phyloP scores from a whole-genome alignment of 176 grass and related monocot genomes.

The Avena sativa region DNA sequence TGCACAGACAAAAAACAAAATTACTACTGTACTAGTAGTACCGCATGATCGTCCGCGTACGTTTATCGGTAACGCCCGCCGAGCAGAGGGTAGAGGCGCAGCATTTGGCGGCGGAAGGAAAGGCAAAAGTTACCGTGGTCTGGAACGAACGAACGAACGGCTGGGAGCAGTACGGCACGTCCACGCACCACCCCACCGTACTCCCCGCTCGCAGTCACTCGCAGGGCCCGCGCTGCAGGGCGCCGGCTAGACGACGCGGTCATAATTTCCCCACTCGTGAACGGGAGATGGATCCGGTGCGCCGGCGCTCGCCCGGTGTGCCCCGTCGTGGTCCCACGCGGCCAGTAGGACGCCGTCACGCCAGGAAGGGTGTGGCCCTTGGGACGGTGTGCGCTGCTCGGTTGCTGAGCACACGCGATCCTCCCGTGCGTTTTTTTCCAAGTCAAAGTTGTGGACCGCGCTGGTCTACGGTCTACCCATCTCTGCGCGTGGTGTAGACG shows the following conservation, averaged over 20 bases:
- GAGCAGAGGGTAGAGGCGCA: too few species aligned
- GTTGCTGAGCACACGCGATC: neutral
- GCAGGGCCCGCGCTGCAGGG: neutral
- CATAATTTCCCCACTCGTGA: neutral
- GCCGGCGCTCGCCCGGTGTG: neutral
- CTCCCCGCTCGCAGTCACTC: neutral
- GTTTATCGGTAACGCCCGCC: too few species aligned
- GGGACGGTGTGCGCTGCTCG: neutral
- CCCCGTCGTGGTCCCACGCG: neutral
- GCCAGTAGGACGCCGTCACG: slow-evolving; percentile 15
- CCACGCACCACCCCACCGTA: neutral
- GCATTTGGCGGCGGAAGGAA: neutral
- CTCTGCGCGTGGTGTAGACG: slow-evolving; percentile 9
- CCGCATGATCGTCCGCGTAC: too few species aligned
- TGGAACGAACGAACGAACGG: neutral
- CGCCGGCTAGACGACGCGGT: slow-evolving; percentile 22
- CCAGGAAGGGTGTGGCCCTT: neutral
- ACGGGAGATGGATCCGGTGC: slow-evolving; percentile 21
- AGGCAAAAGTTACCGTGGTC: neutral
- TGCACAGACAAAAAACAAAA: too few species aligned
- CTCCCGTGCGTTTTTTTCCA: neutral
- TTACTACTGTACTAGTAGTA: too few species aligned
- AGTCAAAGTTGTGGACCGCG: slow-evolving; percentile 39
- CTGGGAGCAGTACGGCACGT: slow-evolving; percentile 21
- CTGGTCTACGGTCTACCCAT: slow-evolving; percentile 5